Evolutionary conservation across 1,284 basidiomycete genomes (phyloP).

Genomic region (Coriolopsis trogii): DNA sequence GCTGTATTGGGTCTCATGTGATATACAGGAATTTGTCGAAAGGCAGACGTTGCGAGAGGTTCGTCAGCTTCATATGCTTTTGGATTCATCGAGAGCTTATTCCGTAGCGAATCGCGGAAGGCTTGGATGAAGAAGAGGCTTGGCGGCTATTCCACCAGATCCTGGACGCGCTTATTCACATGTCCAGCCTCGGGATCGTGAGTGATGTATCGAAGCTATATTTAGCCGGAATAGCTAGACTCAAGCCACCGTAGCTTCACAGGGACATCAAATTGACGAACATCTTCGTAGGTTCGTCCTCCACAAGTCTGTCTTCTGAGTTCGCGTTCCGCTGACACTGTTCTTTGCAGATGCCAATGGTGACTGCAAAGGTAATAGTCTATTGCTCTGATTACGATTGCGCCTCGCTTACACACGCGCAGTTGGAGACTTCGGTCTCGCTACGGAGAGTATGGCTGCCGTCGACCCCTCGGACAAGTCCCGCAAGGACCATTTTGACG

Average conservation of each 20-base stretch:
- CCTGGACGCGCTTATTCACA: constrained; percentile 91
- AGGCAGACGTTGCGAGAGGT: constrained; percentile 83
- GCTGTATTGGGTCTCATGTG: too few relatives aligned
- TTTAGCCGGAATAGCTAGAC: too few relatives aligned
- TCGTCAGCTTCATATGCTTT: constrained; percentile 6
- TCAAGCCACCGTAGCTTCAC: constrained; percentile 59
- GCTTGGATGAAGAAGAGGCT: constrained; percentile 80
- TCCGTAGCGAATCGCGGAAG: constrained; percentile 73
- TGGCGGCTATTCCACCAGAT: constrained; percentile 94
- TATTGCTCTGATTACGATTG: background rate
- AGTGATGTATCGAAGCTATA: constrained; percentile 31
- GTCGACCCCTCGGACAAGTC: constrained; percentile 66
- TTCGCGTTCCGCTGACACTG: too few relatives aligned
- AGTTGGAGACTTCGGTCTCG: constrained; percentile 94
- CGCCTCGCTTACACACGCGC: background rate
- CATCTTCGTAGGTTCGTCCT: constrained; percentile 79
- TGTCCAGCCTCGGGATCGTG: constrained; percentile 85
- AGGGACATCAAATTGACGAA: constrained; percentile 93
- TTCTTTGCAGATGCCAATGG: constrained; percentile 75
- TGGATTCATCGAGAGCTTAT: too few relatives aligned
- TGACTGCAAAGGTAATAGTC: constrained; percentile 76
- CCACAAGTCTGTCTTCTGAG: too few relatives aligned
- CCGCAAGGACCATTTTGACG: constrained; percentile 40
- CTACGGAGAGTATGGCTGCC: constrained; percentile 80
- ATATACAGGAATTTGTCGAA: constrained; percentile 88